Base-by-base conservation (phyloP, 2,329 filamentous ascomycete species). In the Cordyceps pruinosa region DNA sequence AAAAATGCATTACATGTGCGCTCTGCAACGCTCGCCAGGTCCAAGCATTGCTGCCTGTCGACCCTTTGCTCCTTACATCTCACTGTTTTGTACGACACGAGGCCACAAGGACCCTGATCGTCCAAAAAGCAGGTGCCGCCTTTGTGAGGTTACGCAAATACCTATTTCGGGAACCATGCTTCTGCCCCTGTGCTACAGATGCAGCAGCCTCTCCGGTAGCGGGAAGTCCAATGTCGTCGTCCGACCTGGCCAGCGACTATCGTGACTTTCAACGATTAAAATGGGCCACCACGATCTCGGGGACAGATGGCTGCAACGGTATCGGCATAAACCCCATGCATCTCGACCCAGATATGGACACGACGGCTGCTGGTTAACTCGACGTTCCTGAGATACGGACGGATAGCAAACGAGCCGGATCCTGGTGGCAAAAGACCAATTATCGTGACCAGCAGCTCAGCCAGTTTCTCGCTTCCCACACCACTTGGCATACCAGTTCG, bases 251-350 rank as follows among this genome's bases (percentile, higher is more conserved):
- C 44, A 48, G 44, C 42, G 37, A 46, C 17, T 41, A 57, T 57
- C 55, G 55, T 57, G 55, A 52, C 37, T 56, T 41, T 51, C 25
- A 35, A 41, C 41, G 41, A 57, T 46, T 41, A 52, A 57, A 57
- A 13, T 57, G 56, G 56, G 56, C 48, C 56, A 39, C 2, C 30
- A 57, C 48, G 48, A 57, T 57, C 56, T 13, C 37, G 47, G 48
- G 26, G 56, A 52, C 41, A 57, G 56, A 57, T 57, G 47, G 13
- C 48, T 57, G 48, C 41, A 52, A 57, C 48, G 48, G 56, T 47
- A 46, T 52, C 48, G 32, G 26, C 35, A 28, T 23, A 10, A 56
- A 42, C 26, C 45, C 34, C 26, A 56, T 37, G 35, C 35, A 42
- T 41, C 19, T 41, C 3, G 45, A 49, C 53, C 53, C 44, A 39